Base-by-base conservation (phyloP, 768 basidiomycete genomes). In the Leccinum pellstonianum region DNA sequence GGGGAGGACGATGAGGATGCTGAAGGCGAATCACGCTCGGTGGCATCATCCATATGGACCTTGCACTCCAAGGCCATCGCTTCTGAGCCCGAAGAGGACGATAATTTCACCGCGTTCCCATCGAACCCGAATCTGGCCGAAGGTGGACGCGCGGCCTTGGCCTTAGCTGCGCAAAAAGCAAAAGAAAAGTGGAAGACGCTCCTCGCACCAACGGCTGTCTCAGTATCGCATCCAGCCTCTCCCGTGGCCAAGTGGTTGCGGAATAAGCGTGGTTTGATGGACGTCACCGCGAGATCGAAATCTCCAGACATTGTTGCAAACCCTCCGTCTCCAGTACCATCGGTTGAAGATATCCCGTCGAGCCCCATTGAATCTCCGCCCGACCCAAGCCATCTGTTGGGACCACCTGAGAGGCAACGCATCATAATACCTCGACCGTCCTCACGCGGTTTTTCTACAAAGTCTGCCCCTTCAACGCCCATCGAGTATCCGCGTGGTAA, bases 131-230 rank as follows among this genome's bases (percentile, higher is more conserved):
- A 52, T 57, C 56, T 54, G 43, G 73, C 48, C 67, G 77, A 38
- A 66, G 70, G 38, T 73, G 76, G 70, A 15, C 80, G 79, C 41
- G 59, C 76, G 17, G 77, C 77, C 48, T 59, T 81, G 23, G 66
- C 72, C 10, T 55, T 71, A 19, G 79, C 79, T n/a, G 83, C 80
- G 8, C 77, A 80, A 53, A 83, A 80, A 63, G 85, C 81, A 29
- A 86, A 85, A 64, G 70, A 77, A 43, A 83, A 81, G 67, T 86
- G 83, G 81, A 67, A 83, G 23, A 62, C 81, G 1, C 62, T 86
- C 25, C 66, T 84, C 23, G 77, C 79, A 4, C 73, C 78, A 6
- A 38, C 71, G 4, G 52, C 48, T 33, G 48, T 60, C n/a, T 56
- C 80, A 6, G 76, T 74, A 23, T 62, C 67, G 4, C 72, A 66